phyloP scores from a whole-genome alignment of 2,329 filamentous ascomycete genomes.

The Cordyceps militaris region DNA sequence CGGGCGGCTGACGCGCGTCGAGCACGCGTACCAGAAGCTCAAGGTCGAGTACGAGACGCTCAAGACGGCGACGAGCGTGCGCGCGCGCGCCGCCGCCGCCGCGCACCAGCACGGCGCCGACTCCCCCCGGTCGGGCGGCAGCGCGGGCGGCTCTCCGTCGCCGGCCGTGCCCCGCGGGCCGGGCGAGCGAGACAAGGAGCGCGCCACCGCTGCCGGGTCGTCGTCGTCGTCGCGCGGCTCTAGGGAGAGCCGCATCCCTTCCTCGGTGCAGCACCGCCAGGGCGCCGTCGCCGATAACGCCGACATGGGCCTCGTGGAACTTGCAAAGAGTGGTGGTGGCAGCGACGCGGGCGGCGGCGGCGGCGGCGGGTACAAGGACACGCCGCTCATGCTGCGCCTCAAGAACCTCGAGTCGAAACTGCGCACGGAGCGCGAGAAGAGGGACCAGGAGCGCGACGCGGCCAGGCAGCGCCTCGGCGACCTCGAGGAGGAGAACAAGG shows the following conservation, averaged over 20 bases:
- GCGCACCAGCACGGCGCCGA: constrained; percentile 22
- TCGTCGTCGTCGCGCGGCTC: constrained; percentile 15
- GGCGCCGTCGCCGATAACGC: constrained; percentile 13
- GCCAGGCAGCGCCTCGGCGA: constrained; percentile 75
- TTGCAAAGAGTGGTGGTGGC: constrained; percentile 15
- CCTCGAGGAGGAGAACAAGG: constrained; percentile 65
- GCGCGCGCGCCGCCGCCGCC: constrained; percentile 39
- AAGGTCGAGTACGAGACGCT: constrained; percentile 65
- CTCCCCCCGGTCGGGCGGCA: constrained; percentile 28
- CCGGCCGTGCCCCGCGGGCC: constrained; percentile 47
- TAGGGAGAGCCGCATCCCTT: constrained; percentile 22
- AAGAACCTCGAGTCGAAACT: constrained; percentile 83
- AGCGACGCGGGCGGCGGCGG: constrained; percentile 15
- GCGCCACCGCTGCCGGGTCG: no score
- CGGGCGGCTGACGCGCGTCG: constrained; percentile 44
- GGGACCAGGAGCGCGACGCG: constrained; percentile 75
- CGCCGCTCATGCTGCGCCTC: constrained; percentile 77
- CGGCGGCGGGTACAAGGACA: constrained; percentile 43
- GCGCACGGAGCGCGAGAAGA: constrained; percentile 81
- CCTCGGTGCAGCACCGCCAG: constrained; percentile 15
- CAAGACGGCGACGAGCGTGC: constrained; percentile 53
- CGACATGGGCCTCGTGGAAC: constrained; percentile 14
- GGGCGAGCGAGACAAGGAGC: constrained; percentile 39
- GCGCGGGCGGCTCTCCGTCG: constrained; percentile 40
- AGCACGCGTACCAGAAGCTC: constrained; percentile 55